Percentiles rank a stretch among this genome's conserved stretches.
These are phyloP conservation scores for Medicago lupulina DNA, from an alignment of 306 rosid genomes.

Conservation along the genomic window DNA sequence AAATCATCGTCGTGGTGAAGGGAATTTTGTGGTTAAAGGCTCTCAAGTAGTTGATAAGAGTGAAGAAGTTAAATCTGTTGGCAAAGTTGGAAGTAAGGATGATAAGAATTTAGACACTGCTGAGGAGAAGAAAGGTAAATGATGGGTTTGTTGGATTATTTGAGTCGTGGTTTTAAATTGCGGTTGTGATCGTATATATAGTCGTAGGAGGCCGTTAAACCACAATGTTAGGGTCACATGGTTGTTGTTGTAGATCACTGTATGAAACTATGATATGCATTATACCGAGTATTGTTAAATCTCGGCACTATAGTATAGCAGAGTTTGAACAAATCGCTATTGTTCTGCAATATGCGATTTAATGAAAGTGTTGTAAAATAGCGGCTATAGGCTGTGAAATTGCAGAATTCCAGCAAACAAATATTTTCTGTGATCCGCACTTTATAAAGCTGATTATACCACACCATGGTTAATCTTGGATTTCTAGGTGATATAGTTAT, in stretches of 20 bases:
- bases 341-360: not conserved
- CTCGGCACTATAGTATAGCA: not conserved
- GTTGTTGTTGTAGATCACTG: not conserved
- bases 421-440: not conserved
- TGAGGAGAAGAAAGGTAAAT: slow-evolving; percentile 70
- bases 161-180: not conserved
- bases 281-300: not conserved
- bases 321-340: not conserved
- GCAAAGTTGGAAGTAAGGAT: slow-evolving; percentile 54
- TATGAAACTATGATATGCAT: not conserved
- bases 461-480: not conserved
- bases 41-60: slow-evolving; percentile 46
- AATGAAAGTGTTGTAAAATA: not conserved
- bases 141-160: slow-evolving; percentile 15
- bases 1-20: slow-evolving; percentile 54
- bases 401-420: not conserved
- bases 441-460: not conserved
- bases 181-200: not conserved
- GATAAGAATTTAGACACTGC: slow-evolving; percentile 51
- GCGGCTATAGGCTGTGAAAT: no score
- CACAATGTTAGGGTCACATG: not conserved
- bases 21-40: slow-evolving; percentile 58
- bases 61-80: slow-evolving; percentile 56
- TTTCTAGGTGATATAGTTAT: not conserved
- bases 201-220: not conserved